Conservation (phyloP, 306 rosid genomes). For the Malus sieversii region DNA sequence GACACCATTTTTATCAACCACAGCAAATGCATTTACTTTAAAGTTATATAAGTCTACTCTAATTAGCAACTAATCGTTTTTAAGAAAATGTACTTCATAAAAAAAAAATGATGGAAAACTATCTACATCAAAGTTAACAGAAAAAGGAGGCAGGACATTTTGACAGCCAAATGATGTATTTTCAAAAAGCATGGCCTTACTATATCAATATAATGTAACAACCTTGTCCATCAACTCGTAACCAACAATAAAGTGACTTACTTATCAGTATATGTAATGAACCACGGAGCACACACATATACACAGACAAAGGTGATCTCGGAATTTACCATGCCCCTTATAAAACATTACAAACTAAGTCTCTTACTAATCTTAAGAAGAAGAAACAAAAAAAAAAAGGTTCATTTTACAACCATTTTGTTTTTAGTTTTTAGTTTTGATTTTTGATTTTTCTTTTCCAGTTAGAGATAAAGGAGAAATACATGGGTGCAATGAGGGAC, state of each 20-base stretch:
- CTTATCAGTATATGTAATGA: neutral
- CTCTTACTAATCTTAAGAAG: neutral
- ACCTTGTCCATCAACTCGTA: neutral
- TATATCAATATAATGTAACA: neutral
- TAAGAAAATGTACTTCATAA: neutral
- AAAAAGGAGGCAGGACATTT: neutral
- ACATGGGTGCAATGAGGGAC: no score
- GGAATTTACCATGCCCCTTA: neutral
- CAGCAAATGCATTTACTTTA: constrained; percentile 1
- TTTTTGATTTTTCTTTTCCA: no score
- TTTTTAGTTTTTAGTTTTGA: no score
- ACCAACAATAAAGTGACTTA: neutral
- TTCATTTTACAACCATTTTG: no score
- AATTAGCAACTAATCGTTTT: neutral
- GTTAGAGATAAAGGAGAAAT: no score
- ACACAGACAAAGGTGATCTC: neutral
- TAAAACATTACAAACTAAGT: neutral
- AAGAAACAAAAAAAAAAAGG: neutral
- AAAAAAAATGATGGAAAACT: neutral
- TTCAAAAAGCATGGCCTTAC: neutral
- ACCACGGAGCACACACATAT: neutral
- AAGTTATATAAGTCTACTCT: neutral
- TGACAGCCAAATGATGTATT: neutral
- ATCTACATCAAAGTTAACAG: neutral
- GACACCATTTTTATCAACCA: constrained; percentile 5